A percentile compares a stretch with the other conserved stretches of the same genome.
phyloP scores from a whole-genome alignment of 352 stramenopile genomes.

The Globisporangium nodosum region DNA sequence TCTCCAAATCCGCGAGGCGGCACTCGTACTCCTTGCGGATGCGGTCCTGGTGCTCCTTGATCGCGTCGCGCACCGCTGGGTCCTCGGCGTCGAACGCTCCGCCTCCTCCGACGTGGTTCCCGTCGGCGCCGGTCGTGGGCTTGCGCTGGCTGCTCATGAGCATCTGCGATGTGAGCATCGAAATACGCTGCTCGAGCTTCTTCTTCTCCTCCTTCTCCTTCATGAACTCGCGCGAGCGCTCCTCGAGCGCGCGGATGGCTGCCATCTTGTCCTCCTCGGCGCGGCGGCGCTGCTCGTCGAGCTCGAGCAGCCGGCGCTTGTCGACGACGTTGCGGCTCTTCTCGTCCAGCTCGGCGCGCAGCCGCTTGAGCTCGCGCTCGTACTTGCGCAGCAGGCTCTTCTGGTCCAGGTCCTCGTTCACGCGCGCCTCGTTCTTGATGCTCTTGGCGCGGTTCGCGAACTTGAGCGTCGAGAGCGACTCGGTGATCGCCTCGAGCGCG shows the following conservation, averaged over 20 bases:
- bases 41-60: slow-evolving; percentile 88
- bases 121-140: neutral
- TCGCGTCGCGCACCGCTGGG: slow-evolving; percentile 66
- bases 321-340: slow-evolving; percentile 92
- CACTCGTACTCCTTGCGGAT: slow-evolving; percentile 91
- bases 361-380: slow-evolving; percentile 91
- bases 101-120: slow-evolving; percentile 8
- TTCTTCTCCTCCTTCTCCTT: slow-evolving; percentile 95
- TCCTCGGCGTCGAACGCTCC: slow-evolving; percentile 54
- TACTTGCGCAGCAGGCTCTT: slow-evolving; percentile 93
- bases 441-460: slow-evolving; percentile 93
- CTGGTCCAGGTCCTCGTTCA: slow-evolving; percentile 93
- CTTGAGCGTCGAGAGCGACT: slow-evolving; percentile 92
- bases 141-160: slow-evolving; percentile 75
- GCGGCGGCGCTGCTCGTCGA: slow-evolving; percentile 83
- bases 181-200: slow-evolving; percentile 91
- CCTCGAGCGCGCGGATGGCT: slow-evolving; percentile 89
- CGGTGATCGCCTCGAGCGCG: slow-evolving; percentile 83
- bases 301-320: slow-evolving; percentile 87
- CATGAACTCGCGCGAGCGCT: slow-evolving; percentile 91
- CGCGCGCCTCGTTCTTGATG: slow-evolving; percentile 87
- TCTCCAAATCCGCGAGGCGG: slow-evolving; percentile 89
- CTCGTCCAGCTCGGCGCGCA: slow-evolving; percentile 90
- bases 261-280: slow-evolving; percentile 95
- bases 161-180: slow-evolving; percentile 91